Evolutionary conservation across 208 protist species (phyloP).

Genomic region (Leishmania guyanensis): DNA sequence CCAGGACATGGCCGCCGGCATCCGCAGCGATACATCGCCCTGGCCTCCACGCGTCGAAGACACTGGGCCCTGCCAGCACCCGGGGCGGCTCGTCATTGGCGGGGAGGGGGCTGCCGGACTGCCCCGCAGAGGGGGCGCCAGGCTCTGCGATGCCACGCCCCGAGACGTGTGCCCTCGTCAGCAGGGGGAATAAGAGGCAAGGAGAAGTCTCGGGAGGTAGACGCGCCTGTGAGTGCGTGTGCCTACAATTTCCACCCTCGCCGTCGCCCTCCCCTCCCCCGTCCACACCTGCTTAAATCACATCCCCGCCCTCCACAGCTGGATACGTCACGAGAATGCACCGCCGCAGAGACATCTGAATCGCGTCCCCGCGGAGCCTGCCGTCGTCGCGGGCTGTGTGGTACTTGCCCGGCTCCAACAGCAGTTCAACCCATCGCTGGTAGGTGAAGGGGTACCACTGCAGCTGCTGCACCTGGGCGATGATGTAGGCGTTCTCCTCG

Average conservation of each 20-base stretch:
- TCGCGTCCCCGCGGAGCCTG: slow-evolving; percentile 55
- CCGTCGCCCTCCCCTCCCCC: background rate
- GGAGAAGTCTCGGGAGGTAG: background rate
- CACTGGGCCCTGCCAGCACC: background rate
- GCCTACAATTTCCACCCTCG: background rate
- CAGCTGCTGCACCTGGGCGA: slow-evolving; percentile 69
- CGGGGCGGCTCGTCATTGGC: background rate
- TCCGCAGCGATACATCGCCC: background rate
- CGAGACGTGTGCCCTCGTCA: background rate
- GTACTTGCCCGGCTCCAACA: slow-evolving; percentile 51
- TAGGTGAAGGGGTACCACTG: slow-evolving; percentile 76
- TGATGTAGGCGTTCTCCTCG: slow-evolving; percentile 82
- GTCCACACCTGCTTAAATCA: background rate
- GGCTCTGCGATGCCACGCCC: background rate
- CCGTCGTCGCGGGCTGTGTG: slow-evolving; percentile 33
- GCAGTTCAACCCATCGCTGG: slow-evolving; percentile 72
- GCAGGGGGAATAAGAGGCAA: background rate
- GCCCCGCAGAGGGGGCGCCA: background rate
- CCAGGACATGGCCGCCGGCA: background rate
- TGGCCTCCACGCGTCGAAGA: background rate
- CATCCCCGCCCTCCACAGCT: slow-evolving; percentile 25
- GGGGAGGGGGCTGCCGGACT: background rate
- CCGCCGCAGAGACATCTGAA: slow-evolving; percentile 73
- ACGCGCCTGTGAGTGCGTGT: background rate
- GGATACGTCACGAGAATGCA: slow-evolving; percentile 77